Evolutionary conservation across 176 grass and related monocot species (phyloP).

Genomic region (Triticum aestivum): DNA sequence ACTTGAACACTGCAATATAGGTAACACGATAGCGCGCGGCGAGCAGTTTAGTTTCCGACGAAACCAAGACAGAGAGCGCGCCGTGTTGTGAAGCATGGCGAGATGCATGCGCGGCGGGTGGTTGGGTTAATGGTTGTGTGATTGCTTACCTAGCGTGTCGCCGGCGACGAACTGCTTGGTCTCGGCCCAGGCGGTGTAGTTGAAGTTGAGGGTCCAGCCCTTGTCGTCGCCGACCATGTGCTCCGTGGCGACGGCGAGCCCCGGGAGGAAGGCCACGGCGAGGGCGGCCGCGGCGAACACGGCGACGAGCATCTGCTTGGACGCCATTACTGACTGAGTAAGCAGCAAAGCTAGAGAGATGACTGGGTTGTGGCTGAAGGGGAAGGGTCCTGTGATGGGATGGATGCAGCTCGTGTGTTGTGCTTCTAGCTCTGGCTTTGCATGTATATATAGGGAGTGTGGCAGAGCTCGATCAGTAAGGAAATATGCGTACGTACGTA

Average conservation of each 20-base stretch:
- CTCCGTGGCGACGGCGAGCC: constrained; percentile 17
- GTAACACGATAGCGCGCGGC: not conserved
- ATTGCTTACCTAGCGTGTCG: constrained; percentile 44
- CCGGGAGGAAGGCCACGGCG: constrained; percentile 18
- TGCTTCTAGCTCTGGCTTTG: not conserved
- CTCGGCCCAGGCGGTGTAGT: constrained; percentile 43
- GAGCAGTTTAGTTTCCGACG: not conserved
- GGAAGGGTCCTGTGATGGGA: not conserved
- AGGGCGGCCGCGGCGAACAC: not conserved
- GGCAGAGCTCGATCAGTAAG: not conserved
- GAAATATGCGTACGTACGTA: not conserved
- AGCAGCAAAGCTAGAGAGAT: not conserved
- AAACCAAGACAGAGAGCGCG: too few species aligned
- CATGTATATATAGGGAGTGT: not conserved
- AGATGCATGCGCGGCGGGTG: too few species aligned
- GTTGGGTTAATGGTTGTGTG: not conserved
- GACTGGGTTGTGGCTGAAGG: not conserved
- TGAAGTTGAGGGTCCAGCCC: constrained; percentile 31
- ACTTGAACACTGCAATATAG: constrained; percentile 47
- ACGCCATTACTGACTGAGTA: constrained; percentile 34
- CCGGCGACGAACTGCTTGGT: constrained; percentile 49
- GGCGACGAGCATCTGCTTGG: constrained; percentile 19
- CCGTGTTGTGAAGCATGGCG: too few species aligned
- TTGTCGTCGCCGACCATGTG: constrained; percentile 38
- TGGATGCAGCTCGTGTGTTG: not conserved